phyloP scores from a whole-genome alignment of 345 rosid genomes.

The Eucalyptus microcorys region DNA sequence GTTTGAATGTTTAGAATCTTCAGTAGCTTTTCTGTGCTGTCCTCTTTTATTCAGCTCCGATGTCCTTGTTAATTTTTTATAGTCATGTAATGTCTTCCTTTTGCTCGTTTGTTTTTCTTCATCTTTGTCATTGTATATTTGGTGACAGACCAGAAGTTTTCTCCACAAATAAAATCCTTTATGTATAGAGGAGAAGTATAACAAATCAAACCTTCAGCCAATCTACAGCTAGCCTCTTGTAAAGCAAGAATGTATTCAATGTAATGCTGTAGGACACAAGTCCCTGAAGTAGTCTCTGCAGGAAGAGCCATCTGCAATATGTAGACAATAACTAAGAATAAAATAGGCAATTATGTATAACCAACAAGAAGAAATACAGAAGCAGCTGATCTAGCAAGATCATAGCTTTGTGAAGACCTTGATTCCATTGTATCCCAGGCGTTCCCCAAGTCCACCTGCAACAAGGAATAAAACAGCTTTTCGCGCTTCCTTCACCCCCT shows the following conservation, averaged over 20 bases:
- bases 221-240: conserved; percentile 63
- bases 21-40: background rate
- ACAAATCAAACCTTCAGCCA: conserved; percentile 38
- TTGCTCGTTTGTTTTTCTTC: background rate
- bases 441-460: conserved; percentile 97
- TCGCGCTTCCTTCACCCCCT: conserved; percentile 68
- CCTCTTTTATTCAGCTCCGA: background rate
- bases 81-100: background rate
- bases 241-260: conserved; percentile 80
- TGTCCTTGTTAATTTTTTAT: background rate
- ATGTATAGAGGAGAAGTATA: background rate
- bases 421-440: conserved; percentile 94
- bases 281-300: conserved; percentile 71
- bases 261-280: conserved; percentile 74
- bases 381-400: background rate
- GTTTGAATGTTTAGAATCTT: background rate
- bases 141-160: background rate
- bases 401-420: conserved; percentile 31
- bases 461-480: conserved; percentile 89
- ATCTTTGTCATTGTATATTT: background rate
- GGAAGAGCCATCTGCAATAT: conserved; percentile 82
- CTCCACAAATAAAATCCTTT: background rate
- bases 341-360: background rate
- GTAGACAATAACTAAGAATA: background rate
- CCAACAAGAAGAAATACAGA: background rate